Evolutionary conservation across 2,329 filamentous ascomycete species (phyloP).

Genomic region (Penicillium sp.): DNA sequence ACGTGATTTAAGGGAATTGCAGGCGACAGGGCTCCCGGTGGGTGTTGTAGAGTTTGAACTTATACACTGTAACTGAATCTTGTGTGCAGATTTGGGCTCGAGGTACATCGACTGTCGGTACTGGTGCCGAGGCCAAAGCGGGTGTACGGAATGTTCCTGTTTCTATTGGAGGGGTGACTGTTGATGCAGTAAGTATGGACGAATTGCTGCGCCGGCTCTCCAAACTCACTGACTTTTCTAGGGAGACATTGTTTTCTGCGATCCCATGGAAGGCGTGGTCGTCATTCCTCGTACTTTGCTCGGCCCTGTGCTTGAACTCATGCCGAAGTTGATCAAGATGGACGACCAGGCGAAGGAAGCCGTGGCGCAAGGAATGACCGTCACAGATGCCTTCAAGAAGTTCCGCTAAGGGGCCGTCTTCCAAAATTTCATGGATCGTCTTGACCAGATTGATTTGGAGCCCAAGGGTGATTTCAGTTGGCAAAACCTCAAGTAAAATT

Average conservation of each 20-base stretch:
- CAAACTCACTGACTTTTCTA: conserved; percentile 1
- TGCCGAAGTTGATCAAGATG: conserved; percentile 53
- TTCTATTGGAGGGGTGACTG: conserved; percentile 40
- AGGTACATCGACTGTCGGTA: conserved; percentile 46
- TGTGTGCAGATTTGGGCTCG: conserved; percentile 43
- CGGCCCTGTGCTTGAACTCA: conserved; percentile 58
- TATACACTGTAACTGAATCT: conserved; percentile 7
- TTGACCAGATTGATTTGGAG: too few relatives aligned
- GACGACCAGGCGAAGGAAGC: conserved; percentile 64
- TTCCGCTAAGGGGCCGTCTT: conserved; percentile 40
- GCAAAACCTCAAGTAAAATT: too few relatives aligned
- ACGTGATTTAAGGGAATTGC: conserved; percentile 63
- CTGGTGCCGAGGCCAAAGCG: conserved; percentile 45
- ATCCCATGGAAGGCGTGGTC: conserved; percentile 67
- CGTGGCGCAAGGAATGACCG: conserved; percentile 60
- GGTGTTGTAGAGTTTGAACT: conserved; percentile 27
- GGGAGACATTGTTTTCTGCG: conserved; percentile 69
- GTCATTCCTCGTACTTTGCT: conserved; percentile 63
- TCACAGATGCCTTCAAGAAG: conserved; percentile 65
- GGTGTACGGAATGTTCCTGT: conserved; percentile 42
- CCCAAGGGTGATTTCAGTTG: too few relatives aligned
- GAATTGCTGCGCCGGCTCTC: too few relatives aligned
- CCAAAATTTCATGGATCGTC: too few relatives aligned
- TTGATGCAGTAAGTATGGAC: conserved; percentile 37
- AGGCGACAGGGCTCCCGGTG: conserved; percentile 56